A percentile compares a stretch with the other conserved stretches of the same genome.
phyloP scores from a whole-genome alignment of 306 rosid species.

The Vigna radiata region DNA sequence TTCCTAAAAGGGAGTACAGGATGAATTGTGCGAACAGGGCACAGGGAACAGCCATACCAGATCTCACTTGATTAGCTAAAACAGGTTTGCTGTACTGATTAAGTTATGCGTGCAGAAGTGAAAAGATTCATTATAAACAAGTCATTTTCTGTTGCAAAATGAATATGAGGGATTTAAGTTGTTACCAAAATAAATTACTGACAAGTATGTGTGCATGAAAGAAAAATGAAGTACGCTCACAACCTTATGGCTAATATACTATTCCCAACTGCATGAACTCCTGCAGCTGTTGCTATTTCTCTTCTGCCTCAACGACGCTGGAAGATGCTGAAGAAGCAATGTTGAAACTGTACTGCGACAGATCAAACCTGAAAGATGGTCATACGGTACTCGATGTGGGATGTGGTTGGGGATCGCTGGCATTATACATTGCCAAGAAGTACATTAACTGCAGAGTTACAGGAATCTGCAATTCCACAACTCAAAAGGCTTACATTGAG shows the following conservation, averaged over 20 bases:
- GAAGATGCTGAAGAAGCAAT: constrained; percentile 91
- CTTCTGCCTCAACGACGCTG: constrained; percentile 62
- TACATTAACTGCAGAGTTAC: constrained; percentile 75
- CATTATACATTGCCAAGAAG: constrained; percentile 74
- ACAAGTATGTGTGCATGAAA: background rate
- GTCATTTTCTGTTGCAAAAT: constrained; percentile 7
- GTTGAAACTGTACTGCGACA: constrained; percentile 75
- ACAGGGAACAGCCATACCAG: background rate
- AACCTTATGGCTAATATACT: constrained; percentile 15
- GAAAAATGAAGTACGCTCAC: background rate
- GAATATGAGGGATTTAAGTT: background rate
- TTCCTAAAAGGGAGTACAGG: background rate
- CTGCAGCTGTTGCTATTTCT: constrained; percentile 83
- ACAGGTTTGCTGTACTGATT: background rate
- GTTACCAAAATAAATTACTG: background rate
- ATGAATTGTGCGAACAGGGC: background rate
- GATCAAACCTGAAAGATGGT: constrained; percentile 76
- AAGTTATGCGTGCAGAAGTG: background rate
- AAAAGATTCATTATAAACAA: background rate
- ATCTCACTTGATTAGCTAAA: background rate
- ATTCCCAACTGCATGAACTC: constrained; percentile 24
- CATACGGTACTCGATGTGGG: constrained; percentile 85
- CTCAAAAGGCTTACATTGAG: constrained; percentile 79
- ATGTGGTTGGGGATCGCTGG: constrained; percentile 95
- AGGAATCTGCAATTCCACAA: constrained; percentile 86